Conservation (phyloP, 345 rosid species). For the Populus simonii region DNA sequence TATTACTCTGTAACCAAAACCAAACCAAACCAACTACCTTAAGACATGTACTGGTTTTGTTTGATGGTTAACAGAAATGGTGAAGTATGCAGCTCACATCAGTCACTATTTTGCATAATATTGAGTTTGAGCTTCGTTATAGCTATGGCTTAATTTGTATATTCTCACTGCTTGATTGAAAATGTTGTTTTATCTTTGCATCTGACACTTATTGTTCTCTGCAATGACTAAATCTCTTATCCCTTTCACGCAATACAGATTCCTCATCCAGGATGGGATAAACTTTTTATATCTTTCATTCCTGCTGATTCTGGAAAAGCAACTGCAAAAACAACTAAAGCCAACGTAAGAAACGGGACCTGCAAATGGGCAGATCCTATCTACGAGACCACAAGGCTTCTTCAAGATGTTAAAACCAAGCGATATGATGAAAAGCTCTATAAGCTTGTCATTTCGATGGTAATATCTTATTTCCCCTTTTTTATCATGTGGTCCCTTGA, state of each 20-base stretch:
- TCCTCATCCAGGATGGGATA: constrained; percentile 96
- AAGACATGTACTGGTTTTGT: neutral
- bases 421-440: constrained; percentile 79
- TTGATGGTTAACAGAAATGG: neutral
- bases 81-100: neutral
- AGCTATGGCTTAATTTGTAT: neutral
- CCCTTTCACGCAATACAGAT: constrained; percentile 42
- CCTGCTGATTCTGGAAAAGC: constrained; percentile 93
- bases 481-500: neutral
- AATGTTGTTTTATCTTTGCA: neutral
- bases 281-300: constrained; percentile 79
- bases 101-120: neutral
- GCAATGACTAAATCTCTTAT: constrained; percentile 9
- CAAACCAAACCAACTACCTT: neutral
- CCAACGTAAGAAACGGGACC: constrained; percentile 89
- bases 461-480: constrained; percentile 25
- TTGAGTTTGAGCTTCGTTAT: neutral
- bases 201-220: neutral
- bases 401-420: constrained; percentile 74
- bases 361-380: constrained; percentile 99
- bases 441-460: constrained; percentile 85
- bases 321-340: constrained; percentile 87
- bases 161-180: neutral
- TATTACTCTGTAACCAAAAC: neutral
- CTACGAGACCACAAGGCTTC: constrained; percentile 93